A percentile compares a stretch with the other conserved stretches of the same genome.
phyloP scores from a whole-genome alignment of 495 filamentous ascomycete genomes.

The Viridothelium virens region DNA sequence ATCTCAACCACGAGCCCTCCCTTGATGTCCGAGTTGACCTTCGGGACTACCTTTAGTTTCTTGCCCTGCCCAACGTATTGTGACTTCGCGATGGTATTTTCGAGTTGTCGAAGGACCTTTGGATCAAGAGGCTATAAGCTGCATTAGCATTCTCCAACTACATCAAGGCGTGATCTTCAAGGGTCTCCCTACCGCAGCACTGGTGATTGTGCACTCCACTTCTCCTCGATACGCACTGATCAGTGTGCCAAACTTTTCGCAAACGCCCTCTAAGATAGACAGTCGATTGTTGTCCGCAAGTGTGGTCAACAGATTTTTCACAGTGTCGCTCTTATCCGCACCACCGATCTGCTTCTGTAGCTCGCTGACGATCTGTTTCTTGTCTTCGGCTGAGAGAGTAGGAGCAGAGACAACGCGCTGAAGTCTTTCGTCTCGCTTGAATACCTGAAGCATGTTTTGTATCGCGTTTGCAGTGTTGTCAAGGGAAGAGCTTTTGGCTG shows the following conservation, averaged over 20 bases:
- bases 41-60: constrained; percentile 94
- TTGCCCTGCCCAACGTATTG: constrained; percentile 81
- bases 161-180: neutral
- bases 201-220: constrained; percentile 83
- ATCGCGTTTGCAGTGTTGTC: constrained; percentile 74
- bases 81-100: constrained; percentile 82
- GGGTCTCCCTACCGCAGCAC: constrained; percentile 60
- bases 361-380: constrained; percentile 73
- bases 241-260: constrained; percentile 76
- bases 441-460: constrained; percentile 55
- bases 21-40: constrained; percentile 87
- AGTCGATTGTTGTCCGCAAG: constrained; percentile 95
- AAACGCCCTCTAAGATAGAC: constrained; percentile 68
- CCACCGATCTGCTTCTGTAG: constrained; percentile 68
- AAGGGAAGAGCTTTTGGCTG: constrained; percentile 75
- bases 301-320: constrained; percentile 87
- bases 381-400: constrained; percentile 68
- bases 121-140: constrained; percentile 68
- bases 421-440: constrained; percentile 77
- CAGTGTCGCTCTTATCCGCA: constrained; percentile 63
- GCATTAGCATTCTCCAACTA: constrained; percentile 18
- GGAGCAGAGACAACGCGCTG: constrained; percentile 66
- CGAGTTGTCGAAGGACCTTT: constrained; percentile 75
- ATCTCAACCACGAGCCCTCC: constrained; percentile 94
- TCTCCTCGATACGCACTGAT: constrained; percentile 87